phyloP scores from a whole-genome alignment of 2,329 filamentous ascomycete genomes.

The Pezicula radicicola region DNA sequence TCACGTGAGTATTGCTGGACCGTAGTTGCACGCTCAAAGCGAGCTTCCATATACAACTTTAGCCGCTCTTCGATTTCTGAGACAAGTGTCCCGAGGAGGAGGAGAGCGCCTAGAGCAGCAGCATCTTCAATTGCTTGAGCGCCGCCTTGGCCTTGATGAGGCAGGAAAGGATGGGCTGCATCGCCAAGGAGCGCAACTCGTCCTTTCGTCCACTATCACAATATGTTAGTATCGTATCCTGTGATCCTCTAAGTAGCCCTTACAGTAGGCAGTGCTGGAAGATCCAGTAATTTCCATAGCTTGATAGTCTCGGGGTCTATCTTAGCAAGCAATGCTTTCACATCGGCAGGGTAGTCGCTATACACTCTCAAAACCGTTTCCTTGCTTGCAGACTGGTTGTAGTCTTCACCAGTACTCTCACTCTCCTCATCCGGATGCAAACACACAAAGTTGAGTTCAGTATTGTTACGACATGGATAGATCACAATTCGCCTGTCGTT shows the following conservation, averaged over 20 bases:
- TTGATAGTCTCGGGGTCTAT: constrained; percentile 44
- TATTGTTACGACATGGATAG: constrained; percentile 45
- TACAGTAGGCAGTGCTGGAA: constrained; percentile 41
- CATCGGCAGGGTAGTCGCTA: constrained; percentile 38
- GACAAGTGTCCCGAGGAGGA: constrained; percentile 42
- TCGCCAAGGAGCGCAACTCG: constrained; percentile 60
- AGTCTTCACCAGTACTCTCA: constrained; percentile 35
- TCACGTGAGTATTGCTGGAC: constrained; percentile 57
- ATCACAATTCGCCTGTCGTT: constrained; percentile 41
- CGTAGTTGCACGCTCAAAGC: constrained; percentile 52
- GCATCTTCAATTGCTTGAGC: constrained; percentile 67
- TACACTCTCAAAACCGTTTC: constrained; percentile 36
- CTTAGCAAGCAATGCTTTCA: constrained; percentile 38
- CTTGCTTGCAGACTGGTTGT: constrained; percentile 35
- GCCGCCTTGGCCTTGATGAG: constrained; percentile 61
- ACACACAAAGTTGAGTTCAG: constrained; percentile 45
- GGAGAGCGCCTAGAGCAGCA: constrained; percentile 52
- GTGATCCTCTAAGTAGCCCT: constrained; percentile 29
- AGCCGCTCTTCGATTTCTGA: constrained; percentile 52
- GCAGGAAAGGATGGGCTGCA: constrained; percentile 66
- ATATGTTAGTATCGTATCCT: constrained; percentile 43
- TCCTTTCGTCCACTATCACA: constrained; percentile 54
- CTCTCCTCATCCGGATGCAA: constrained; percentile 50
- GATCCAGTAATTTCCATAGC: constrained; percentile 58
- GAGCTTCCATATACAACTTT: constrained; percentile 54